Conservation (phyloP, 2,329 filamentous ascomycete species). For the Bipolaris cookei region DNA sequence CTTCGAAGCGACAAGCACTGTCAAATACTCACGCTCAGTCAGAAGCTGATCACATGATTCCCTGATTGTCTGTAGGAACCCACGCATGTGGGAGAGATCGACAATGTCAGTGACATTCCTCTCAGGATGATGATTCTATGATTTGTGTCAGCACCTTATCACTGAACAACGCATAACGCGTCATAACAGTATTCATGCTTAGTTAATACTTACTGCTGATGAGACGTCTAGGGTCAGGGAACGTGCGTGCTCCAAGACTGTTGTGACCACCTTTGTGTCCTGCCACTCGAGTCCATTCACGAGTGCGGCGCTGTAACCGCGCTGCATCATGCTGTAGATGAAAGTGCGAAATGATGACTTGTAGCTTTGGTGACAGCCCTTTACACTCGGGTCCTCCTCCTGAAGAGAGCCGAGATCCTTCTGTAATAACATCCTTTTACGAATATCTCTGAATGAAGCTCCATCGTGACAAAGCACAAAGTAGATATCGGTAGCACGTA, state of each 20-base stretch:
- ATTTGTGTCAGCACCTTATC: background rate
- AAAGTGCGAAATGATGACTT: constrained; percentile 52
- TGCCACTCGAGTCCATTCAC: constrained; percentile 68
- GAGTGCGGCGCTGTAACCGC: constrained; percentile 67
- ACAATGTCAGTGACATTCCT: constrained; percentile 18
- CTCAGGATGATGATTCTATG: constrained; percentile 10
- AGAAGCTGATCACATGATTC: constrained; percentile 27
- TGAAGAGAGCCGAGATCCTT: constrained; percentile 29
- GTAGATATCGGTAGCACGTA: constrained; percentile 62
- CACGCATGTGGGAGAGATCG: constrained; percentile 26
- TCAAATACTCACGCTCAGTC: constrained; percentile 46
- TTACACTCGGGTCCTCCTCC: constrained; percentile 23
- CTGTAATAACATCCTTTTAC: constrained; percentile 25
- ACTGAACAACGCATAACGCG: background rate
- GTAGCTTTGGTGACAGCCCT: constrained; percentile 31
- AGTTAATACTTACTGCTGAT: constrained; percentile 22
- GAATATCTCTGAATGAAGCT: constrained; percentile 39
- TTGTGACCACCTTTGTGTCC: constrained; percentile 64
- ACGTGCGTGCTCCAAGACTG: constrained; percentile 29
- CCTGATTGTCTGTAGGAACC: constrained; percentile 28
- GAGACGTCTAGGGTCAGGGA: constrained; percentile 25
- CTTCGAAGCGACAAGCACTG: constrained; percentile 42
- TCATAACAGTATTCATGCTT: background rate
- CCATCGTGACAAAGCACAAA: constrained; percentile 75
- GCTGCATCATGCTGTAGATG: constrained; percentile 62